Base-by-base conservation (phyloP, 2,329 filamentous ascomycete genomes). In the Talaromyces albobiverticillius region DNA sequence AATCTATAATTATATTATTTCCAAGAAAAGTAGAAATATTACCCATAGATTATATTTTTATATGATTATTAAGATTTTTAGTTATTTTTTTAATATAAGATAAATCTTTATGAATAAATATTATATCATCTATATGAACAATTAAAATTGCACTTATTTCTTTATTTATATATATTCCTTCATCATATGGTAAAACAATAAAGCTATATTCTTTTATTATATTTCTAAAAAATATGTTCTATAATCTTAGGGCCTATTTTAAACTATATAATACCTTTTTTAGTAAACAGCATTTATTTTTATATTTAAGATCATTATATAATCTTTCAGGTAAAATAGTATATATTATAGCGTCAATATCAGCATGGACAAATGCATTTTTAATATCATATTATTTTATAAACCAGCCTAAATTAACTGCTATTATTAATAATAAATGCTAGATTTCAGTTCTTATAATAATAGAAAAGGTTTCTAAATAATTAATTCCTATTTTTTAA, bases 311-410 rank as follows among this genome's bases (percentile, higher is more conserved):
- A 20, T 42, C 18, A 20, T 42, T 42, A 23, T 42, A 42, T 42
- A 42, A 14, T 20, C 22, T 13, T 20, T 9, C 18, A 8, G 38
- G 22, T 42, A 42, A 20, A 11, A 42, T 42, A 42, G 22, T 42
- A 42, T 42, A 42, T 20, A 42, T 42, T 42, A 9, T 23, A 5
- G 38, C 13, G 14, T 42, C 38, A 9, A 42, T 42, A 42, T 42
- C 13, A 3, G 16, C 38, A 42, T 42, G 16, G 18, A 42, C 13
- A 42, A 42, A 42, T 4, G 22, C 22, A 42, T 42, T 42, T 42
- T 42, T 42, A 20, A 42, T 42, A 42, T 42, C 13, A 42, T 42
- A 42, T 42, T 42, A 13, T 42, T 20, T 42, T 42, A 42, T 42
- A 20, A 9, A 13, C 16, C 13, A 42, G 3, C 13, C 38, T 42